These are phyloP conservation scores for Pseudogymnoascus sp. DNA, from an alignment of 2,329 filamentous ascomycete genomes.

Conservation along the genomic window DNA sequence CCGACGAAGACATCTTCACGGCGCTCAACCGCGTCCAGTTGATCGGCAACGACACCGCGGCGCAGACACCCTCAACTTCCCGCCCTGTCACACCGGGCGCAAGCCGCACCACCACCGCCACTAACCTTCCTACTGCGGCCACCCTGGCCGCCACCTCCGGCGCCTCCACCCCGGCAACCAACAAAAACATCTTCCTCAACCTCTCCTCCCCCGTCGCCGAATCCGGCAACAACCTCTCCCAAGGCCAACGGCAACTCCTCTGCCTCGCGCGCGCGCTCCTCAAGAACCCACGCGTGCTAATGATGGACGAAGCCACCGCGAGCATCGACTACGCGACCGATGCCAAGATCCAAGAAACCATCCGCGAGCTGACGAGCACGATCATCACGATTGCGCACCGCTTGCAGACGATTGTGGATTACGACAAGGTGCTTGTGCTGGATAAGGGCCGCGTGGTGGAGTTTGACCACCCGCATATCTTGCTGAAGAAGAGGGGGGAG, in stretches of 20 bases:
- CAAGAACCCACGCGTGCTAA: slow-evolving; percentile 83
- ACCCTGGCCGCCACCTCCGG: slow-evolving; percentile 22
- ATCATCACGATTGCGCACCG: slow-evolving; percentile 96
- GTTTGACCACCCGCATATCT: slow-evolving; percentile 79
- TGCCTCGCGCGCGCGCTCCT: slow-evolving; percentile 90
- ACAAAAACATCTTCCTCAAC: slow-evolving; percentile 93
- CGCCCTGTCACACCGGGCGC: slow-evolving; percentile 16
- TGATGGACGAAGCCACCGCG: slow-evolving; percentile 98
- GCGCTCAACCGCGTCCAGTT: slow-evolving; percentile 83
- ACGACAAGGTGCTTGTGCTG: slow-evolving; percentile 92
- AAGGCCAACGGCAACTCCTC: slow-evolving; percentile 89
- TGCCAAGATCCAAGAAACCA: slow-evolving; percentile 90
- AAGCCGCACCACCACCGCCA: slow-evolving; percentile 10
- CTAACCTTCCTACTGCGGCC: slow-evolving; percentile 24
- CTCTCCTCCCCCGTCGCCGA: slow-evolving; percentile 77
- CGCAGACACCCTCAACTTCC: slow-evolving; percentile 25
- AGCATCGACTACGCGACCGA: slow-evolving; percentile 97
- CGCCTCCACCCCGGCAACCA: slow-evolving; percentile 46
- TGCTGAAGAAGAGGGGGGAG: slow-evolving; percentile 51
- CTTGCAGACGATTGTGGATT: slow-evolving; percentile 93
- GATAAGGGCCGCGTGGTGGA: slow-evolving; percentile 84
- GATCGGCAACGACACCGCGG: slow-evolving; percentile 44
- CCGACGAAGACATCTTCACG: slow-evolving; percentile 82
- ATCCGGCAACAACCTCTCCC: slow-evolving; percentile 88
- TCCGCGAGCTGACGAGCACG: slow-evolving; percentile 85